Base-by-base conservation (phyloP, 495 filamentous ascomycete genomes). In the Talaromyces adpressus region DNA sequence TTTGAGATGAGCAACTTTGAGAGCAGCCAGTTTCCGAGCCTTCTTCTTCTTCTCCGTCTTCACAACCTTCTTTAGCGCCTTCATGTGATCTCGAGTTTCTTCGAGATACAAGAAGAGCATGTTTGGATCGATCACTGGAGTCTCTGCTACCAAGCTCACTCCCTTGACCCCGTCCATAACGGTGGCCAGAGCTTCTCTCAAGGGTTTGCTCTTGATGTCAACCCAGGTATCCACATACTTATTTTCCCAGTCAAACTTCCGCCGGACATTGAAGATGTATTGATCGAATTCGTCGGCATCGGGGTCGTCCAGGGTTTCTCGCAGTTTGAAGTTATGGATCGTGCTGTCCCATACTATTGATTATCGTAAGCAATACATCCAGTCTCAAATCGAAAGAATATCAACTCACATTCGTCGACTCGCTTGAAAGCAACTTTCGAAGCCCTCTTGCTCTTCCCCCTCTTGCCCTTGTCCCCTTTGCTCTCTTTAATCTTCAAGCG, bases 91-190 rank as follows among this genome's bases (percentile, higher is more conserved):
- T 5, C 86, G 80, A 12, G 92, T 81, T 68, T 93, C 91, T 62
- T 93, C 90, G 16, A 92, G 82, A 70, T 93, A 93, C 62, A 94
- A 77, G 79, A 96, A 97, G 7, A 96, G 83, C 81, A 91, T 85
- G 71, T 96, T 93, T 9, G 93, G 92, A 69, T 96, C 90, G 14
- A 91, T 78, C 29, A 82, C 81, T 3, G 93, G 90, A 3, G 89
- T 87, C 41, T 94, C 91, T 65, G 92, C 88, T 0, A 92, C 90
- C 22, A 96, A 70, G 62, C 86, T 90, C 54, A 96, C 84, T 5
- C 89, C 89, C 70, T 91, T 92, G 67, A 93, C 87, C 23, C 86
- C 90, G 47, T 91, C 90, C 79, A 96, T 83, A 49, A 96, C 84
- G 62, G 88, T 87, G 60, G 80, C 77, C 14, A 97, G 77, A 22